phyloP scores from a whole-genome alignment of 345 rosid genomes.

The Ailanthus altissimus region DNA sequence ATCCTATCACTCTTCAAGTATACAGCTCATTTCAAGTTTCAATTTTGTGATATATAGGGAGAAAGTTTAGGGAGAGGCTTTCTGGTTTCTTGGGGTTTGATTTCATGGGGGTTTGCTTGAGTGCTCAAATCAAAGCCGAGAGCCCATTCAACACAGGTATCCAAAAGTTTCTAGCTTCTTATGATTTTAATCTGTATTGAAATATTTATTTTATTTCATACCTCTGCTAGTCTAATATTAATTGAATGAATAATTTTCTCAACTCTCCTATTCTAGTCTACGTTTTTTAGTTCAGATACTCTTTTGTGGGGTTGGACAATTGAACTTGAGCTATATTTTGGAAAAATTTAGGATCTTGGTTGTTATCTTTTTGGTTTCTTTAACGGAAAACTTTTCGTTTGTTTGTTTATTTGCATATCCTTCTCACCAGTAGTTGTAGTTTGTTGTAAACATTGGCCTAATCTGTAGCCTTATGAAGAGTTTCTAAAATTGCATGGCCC shows the following conservation, averaged over 20 bases:
- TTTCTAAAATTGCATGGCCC: neutral
- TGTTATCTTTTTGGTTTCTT: conserved; percentile 11
- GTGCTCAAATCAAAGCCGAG: conserved; percentile 87
- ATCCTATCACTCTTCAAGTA: conserved; percentile 18
- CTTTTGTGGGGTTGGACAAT: neutral
- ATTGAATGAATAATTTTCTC: neutral
- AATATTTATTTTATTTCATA: neutral
- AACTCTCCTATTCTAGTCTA: neutral
- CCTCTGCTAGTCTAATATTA: neutral
- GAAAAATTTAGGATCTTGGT: neutral
- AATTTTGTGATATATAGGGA: conserved; percentile 32
- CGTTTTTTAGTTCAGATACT: neutral
- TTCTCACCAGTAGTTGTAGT: conserved; percentile 9
- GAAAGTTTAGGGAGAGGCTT: conserved; percentile 29
- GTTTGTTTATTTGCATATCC: neutral
- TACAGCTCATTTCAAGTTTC: conserved; percentile 25
- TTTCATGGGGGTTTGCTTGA: conserved; percentile 86
- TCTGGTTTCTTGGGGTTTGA: conserved; percentile 19
- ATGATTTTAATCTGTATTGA: conserved; percentile 7
- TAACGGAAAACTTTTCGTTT: neutral
- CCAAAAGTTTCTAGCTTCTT: neutral
- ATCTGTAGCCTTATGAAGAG: neutral
- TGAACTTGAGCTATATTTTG: neutral
- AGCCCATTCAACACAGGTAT: conserved; percentile 73
- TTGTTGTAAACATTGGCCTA: conserved; percentile 4